Evolutionary conservation across 352 stramenopile genomes (phyloP).

Genomic region (Albugo candida): DNA sequence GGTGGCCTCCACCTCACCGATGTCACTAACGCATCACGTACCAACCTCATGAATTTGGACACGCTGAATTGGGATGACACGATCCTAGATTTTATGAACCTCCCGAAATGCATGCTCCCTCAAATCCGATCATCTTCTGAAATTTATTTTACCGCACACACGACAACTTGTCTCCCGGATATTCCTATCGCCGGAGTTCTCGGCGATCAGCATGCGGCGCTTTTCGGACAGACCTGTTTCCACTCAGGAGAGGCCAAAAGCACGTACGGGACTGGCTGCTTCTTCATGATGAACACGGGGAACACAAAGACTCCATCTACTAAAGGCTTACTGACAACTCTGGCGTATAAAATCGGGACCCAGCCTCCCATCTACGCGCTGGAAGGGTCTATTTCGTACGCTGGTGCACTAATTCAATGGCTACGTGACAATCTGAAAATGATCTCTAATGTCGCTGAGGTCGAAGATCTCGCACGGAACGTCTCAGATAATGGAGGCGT

Average conservation of each 20-base stretch:
- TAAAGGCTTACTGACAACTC: slow-evolving; percentile 92
- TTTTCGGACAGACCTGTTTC: slow-evolving; percentile 97
- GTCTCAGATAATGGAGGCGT: slow-evolving; percentile 89
- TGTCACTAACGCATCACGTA: slow-evolving; percentile 95
- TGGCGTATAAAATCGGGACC: slow-evolving; percentile 66
- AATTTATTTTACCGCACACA: slow-evolving; percentile 48
- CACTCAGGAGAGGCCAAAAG: slow-evolving; percentile 90
- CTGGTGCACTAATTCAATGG: slow-evolving; percentile 95
- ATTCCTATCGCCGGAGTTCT: slow-evolving; percentile 88
- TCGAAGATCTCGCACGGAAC: slow-evolving; percentile 73
- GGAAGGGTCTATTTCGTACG: slow-evolving; percentile 93
- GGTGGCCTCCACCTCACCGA: slow-evolving; percentile 89
- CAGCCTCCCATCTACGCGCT: slow-evolving; percentile 88
- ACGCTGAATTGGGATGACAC: slow-evolving; percentile 84
- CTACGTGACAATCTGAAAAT: slow-evolving; percentile 95
- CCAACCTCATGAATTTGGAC: slow-evolving; percentile 86
- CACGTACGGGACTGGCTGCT: slow-evolving; percentile 98
- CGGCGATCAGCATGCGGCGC: slow-evolving; percentile 91
- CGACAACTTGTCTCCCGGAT: slow-evolving; percentile 44
- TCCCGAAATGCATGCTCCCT: slow-evolving; percentile 78
- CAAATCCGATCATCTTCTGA: slow-evolving; percentile 83
- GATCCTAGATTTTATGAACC: slow-evolving; percentile 68
- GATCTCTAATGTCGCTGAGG: slow-evolving; percentile 75
- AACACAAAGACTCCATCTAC: slow-evolving; percentile 61
- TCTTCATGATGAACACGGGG: slow-evolving; percentile 99